Base-by-base conservation (phyloP, 2,329 filamentous ascomycete genomes). In the Phoma sp. region DNA sequence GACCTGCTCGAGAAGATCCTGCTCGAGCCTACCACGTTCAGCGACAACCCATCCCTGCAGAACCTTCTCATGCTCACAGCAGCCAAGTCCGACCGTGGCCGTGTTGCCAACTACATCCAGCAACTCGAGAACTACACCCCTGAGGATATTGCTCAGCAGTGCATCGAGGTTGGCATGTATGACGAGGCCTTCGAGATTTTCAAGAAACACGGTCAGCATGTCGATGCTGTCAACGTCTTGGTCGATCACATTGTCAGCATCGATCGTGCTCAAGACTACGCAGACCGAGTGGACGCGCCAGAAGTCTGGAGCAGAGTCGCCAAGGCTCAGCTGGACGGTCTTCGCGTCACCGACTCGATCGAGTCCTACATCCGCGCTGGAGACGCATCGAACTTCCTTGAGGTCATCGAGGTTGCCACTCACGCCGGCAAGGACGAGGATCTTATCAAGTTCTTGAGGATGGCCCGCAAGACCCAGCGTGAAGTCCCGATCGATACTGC, bases 1-100 rank as follows among this genome's bases (percentile, higher is more conserved):
- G 96, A 99, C 77, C 86, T 99, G 33, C 85, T 99, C 17, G 96
- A 99, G 83, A 99, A 98, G 87, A 99, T 99, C 65, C 94, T 99
- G 29, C 82, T 99, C n/a, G 95, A 99, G 82, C 96, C 95, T n/a
- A 96, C 94, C 4, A 91, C 91, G 5, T 99, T 99, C 83, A 97
- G 92, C 69, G 96, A 99, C 79, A 99, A 99, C 77, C 86, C 92
- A 71, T 97, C 91, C 75, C 83, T 99, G 54, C 96, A 99, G 78
- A 99, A 99, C 77, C 80, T 99, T 57, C 86, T 99, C 58, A 91
- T 99, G 82, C 88, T 98, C 70, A 99, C 95, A 24, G 95, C 96
- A 39, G 92, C 92, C 67, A 97, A 97, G 81, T 93, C 95, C 12
- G 96, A 99, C 77, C 96, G 97, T 81, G 85, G 88, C 46, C 90